phyloP scores from a whole-genome alignment of 176 grass and related monocot species.

The Bonia amplexicaulis region DNA sequence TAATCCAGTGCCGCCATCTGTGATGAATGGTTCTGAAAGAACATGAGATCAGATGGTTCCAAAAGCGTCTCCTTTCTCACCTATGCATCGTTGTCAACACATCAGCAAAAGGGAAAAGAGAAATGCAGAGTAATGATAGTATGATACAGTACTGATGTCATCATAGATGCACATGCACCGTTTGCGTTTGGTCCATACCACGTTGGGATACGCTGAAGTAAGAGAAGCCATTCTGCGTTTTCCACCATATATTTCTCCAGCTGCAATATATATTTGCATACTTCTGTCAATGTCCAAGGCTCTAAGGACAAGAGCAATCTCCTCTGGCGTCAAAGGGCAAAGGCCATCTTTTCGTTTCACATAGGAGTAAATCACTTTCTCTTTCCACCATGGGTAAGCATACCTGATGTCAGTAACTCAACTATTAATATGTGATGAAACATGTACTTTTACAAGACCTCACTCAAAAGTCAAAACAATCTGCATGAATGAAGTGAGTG shows the following conservation, averaged over 20 bases:
- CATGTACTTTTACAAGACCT: neutral
- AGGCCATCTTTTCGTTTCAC: conserved; percentile 64
- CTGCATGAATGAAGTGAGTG: neutral
- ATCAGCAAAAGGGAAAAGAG: neutral
- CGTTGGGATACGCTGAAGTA: conserved; percentile 53
- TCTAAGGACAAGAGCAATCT: conserved; percentile 55
- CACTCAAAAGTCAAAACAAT: neutral
- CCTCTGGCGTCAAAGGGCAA: conserved; percentile 74
- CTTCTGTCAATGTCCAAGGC: conserved; percentile 51
- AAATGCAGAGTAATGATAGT: neutral
- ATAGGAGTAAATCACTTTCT: conserved; percentile 67
- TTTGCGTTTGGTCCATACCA: conserved; percentile 38
- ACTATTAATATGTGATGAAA: neutral
- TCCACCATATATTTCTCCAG: conserved; percentile 69
- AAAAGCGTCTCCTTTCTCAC: conserved; percentile 30
- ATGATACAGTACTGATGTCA: neutral
- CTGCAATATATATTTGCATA: conserved; percentile 70
- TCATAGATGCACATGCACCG: neutral
- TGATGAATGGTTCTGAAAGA: conserved; percentile 47
- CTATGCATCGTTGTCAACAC: conserved; percentile 5
- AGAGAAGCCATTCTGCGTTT: conserved; percentile 54
- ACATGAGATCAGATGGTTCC: conserved; percentile 36
- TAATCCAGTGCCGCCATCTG: conserved; percentile 69
- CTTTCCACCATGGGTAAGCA: conserved; percentile 87
- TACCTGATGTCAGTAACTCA: conserved; percentile 38